Evolutionary conservation across 176 grass and related monocot genomes (phyloP).

Genomic region (Oryza meyeriana): DNA sequence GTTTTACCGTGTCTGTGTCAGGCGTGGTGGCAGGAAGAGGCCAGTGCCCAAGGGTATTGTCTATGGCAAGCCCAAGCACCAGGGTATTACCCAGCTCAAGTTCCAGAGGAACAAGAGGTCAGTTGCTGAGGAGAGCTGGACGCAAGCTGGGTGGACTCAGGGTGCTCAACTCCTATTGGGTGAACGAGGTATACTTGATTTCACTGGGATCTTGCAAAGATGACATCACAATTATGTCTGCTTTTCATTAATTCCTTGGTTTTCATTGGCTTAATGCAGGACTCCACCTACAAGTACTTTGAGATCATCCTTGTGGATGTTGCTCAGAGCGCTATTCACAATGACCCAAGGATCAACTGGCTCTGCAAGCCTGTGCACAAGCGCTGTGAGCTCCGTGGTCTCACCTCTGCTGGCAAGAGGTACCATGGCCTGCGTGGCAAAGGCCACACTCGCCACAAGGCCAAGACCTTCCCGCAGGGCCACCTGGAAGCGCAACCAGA

Average conservation of each 20-base stretch:
- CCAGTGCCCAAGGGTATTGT: slow-evolving; percentile 81
- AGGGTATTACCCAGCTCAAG: slow-evolving; percentile 88
- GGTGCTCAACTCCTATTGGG: slow-evolving; percentile 91
- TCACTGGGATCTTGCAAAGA: background rate
- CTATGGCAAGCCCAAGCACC: slow-evolving; percentile 89
- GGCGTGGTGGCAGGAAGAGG: slow-evolving; percentile 84
- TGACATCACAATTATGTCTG: background rate
- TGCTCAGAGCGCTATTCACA: slow-evolving; percentile 64
- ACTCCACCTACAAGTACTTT: slow-evolving; percentile 69
- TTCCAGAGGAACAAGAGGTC: slow-evolving; percentile 97
- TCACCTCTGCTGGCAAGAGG: slow-evolving; percentile 88
- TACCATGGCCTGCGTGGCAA: slow-evolving; percentile 83
- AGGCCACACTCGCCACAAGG: slow-evolving; percentile 59
- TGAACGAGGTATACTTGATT: slow-evolving; percentile 67
- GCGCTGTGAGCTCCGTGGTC: slow-evolving; percentile 82
- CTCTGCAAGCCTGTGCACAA: slow-evolving; percentile 83
- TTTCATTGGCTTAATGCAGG: slow-evolving; percentile 6
- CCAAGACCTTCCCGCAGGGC: slow-evolving; percentile 69
- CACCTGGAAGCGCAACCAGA: slow-evolving; percentile 90
- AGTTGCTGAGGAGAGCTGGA: slow-evolving; percentile 90
- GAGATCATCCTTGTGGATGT: slow-evolving; percentile 69
- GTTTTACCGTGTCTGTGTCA: slow-evolving; percentile 54
- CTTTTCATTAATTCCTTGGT: background rate
- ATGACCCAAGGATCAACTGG: slow-evolving; percentile 84
- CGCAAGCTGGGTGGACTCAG: slow-evolving; percentile 76